Conservation (phyloP, 176 grass and related monocot genomes). For the Typha latifolia region DNA sequence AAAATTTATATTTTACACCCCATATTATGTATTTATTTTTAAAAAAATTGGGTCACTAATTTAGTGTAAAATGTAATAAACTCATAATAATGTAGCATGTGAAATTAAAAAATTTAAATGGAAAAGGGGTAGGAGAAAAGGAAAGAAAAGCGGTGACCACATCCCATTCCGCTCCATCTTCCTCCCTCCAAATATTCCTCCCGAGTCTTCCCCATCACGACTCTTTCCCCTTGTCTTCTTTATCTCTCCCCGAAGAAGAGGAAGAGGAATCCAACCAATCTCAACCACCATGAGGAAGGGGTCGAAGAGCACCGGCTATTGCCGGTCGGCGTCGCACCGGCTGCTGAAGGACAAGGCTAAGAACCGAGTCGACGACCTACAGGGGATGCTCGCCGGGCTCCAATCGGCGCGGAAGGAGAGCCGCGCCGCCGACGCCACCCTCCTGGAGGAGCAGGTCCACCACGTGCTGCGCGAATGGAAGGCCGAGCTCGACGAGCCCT, state of each 20-base stretch:
- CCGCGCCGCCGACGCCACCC: slow-evolving; percentile 9
- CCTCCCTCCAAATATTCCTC: background rate
- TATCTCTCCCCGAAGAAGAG: background rate
- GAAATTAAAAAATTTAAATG: background rate
- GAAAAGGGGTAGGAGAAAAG: background rate
- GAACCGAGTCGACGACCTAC: slow-evolving; percentile 27
- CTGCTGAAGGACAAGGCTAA: slow-evolving; percentile 11
- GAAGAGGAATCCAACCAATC: background rate
- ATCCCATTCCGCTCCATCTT: background rate
- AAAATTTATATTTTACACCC: too few species aligned
- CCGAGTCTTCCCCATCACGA: background rate
- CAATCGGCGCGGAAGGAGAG: slow-evolving; percentile 21
- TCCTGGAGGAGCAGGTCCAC: slow-evolving; percentile 25
- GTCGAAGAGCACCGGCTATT: background rate
- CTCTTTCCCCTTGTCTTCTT: background rate
- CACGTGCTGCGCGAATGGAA: slow-evolving; percentile 15
- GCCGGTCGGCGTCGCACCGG: slow-evolving; percentile 18
- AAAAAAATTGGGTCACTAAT: too few species aligned
- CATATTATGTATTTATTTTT: too few species aligned
- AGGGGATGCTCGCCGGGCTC: slow-evolving; percentile 18
- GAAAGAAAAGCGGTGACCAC: background rate
- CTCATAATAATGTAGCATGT: too few species aligned
- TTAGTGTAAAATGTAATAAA: too few species aligned
- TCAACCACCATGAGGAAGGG: slow-evolving; percentile 8
- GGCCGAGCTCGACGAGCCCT: slow-evolving; percentile 17